Percentiles rank a stretch among this genome's conserved stretches.
Conservation (phyloP, 1,284 basidiomycete species). For the Pseudozyma hubeiensis region DNA sequence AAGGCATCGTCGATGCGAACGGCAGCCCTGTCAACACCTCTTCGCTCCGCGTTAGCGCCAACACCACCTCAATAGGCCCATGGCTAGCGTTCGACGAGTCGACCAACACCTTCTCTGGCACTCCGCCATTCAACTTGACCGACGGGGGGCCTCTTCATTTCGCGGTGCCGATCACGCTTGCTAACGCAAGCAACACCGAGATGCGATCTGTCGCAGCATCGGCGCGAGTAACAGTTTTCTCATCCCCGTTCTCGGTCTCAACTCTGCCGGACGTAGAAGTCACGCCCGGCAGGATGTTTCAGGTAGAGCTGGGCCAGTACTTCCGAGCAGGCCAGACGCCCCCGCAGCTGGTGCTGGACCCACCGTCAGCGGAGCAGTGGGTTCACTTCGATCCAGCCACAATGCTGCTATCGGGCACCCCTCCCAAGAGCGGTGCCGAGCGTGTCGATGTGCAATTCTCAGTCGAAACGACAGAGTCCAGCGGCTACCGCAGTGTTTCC, state of each 20-base stretch:
- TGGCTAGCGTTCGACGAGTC: constrained; percentile 78
- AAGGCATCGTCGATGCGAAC: constrained; percentile 22
- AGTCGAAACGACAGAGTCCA: constrained; percentile 5
- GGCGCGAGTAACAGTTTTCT: constrained; percentile 61
- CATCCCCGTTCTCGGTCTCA: constrained; percentile 32
- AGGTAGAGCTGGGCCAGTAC: constrained; percentile 37
- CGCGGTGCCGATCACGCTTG: constrained; percentile 75
- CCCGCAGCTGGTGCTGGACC: constrained; percentile 23
- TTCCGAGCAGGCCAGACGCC: constrained; percentile 15
- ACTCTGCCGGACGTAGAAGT: constrained; percentile 31
- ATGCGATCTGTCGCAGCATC: constrained; percentile 18
- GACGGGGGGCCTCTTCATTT: constrained; percentile 56
- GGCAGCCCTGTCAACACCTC: constrained; percentile 21
- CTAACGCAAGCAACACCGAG: constrained; percentile 10
- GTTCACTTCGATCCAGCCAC: constrained; percentile 68
- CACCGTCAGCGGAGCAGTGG: constrained; percentile 67
- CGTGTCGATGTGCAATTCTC: constrained; percentile 25
- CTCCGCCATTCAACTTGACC: constrained; percentile 71
- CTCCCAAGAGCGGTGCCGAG: constrained; percentile 23
- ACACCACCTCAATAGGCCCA: constrained; percentile 70
- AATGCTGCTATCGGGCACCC: constrained; percentile 66
- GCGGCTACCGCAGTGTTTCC: constrained; percentile 10
- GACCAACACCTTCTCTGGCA: constrained; percentile 76
- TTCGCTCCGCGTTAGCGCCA: constrained; percentile 52
- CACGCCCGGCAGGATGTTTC: constrained; percentile 32